Base-by-base conservation (phyloP, 1,139 yeast species). In the Blastobotrys proliferans region DNA sequence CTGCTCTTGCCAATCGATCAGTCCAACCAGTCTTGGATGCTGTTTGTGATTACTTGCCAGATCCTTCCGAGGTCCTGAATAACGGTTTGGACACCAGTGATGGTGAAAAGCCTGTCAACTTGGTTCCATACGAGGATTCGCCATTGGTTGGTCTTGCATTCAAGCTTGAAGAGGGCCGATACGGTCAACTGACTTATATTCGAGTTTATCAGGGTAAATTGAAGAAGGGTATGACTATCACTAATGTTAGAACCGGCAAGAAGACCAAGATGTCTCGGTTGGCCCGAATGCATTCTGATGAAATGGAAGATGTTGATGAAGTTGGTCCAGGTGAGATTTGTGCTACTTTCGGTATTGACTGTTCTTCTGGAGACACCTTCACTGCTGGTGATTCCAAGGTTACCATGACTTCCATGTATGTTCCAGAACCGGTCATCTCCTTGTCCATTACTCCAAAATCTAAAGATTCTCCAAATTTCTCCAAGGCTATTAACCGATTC, bases 361-460 rank as follows among this genome's bases (percentile, higher is more conserved):
- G 99, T 75, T 83, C 97, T n/a, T 94, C 98, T 8, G 99, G 99
- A 61, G 98, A 92, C 63, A 88, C 97, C 8, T 92, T 92, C 67
- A 83, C 95, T 41, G 94, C 84, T 58, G 90, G 94, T 40, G 56
- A 50, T 28, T 46, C 53, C 39, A 75, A 76, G 37, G 83, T 84
- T 57, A 82, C 97, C 48, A 90, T 92, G 97, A 81, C 94, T 47
- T 86, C 97, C 6, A 92, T 92, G 98, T 92, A 76, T 68, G 97
- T 92, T 49, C 98, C 98, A 4, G 98, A 92, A 66, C 96, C 98
- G 0, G 98, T 94, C 52, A 90, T 92, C 48, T 92, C 97, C 3
- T 73, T 94, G 47, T 83, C 97, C 14, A 83, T 92, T 59, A 76
- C 81, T 29, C 98, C 98, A 45, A 85, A 84, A 62, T 71, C 90